Base-by-base conservation (phyloP, 2,329 filamentous ascomycete species). In the Aspergillus pseudotamarii region DNA sequence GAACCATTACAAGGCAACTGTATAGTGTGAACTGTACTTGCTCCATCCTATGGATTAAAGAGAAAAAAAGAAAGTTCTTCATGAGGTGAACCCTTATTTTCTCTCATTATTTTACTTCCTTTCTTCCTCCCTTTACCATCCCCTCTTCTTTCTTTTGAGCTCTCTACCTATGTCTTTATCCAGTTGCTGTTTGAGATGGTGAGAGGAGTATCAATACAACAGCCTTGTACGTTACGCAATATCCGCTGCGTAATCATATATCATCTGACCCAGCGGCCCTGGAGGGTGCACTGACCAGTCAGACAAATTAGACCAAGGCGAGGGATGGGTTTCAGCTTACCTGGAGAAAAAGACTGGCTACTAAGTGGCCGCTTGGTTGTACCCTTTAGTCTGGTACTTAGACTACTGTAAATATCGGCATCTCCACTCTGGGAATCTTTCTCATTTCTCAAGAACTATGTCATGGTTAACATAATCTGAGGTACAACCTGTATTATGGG, bases 201-300 rank as follows among this genome's bases (percentile, higher is more conserved):
- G 26, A 50, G 23, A 19, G 6, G 21, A 26, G 26, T 50, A 19
- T 11, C 19, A 32, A 51, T 50, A 50, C 23, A 51, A 30, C 48
- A 32, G 26, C 28, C 48, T 30, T 11, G 48, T 51, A 51, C 32
- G 26, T 26, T 51, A 30, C 48, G 8, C 28, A 28, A 10, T 11
- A 26, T 26, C 45, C 21, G 21, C 45, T 46, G 26, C 10, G 41
- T 45, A 45, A 45, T 45, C 16, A 28, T 56, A 62, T 53, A 64
- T 66, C 62, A 64, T 64, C 62, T 66, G 64, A 66, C 64, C 62
- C 48, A 51, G 46, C 57, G 10, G 48, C 10, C 48, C 28, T 51
- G 56, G 55, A 55, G 51, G 57, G 63, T 59, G 58, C 60, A 60
- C 62, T 46, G 41, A 58, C 53, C 45, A 32, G 48, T 9, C 57